Percentiles rank a stretch among this genome's conserved stretches.
Conservation (phyloP, 2,329 filamentous ascomycete genomes). For the Penicillium sp. region DNA sequence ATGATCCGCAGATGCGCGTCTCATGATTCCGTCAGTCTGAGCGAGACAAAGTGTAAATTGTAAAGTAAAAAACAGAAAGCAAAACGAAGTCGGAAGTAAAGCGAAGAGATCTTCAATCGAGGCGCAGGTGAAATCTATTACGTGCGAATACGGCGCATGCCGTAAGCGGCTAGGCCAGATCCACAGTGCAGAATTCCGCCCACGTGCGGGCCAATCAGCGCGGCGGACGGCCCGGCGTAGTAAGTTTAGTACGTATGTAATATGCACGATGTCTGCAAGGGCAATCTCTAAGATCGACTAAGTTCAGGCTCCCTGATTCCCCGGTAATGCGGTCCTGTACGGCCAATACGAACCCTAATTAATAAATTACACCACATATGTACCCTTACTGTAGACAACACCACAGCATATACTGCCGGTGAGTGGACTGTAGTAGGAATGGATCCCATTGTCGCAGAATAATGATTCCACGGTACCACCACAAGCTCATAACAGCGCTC, state of each 20-base stretch:
- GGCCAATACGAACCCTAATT: neutral
- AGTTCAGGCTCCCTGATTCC: neutral
- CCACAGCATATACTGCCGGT: neutral
- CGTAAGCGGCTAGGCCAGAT: neutral
- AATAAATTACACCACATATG: neutral
- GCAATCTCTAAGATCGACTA: neutral
- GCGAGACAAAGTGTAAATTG: neutral
- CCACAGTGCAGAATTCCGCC: conserved; percentile 1
- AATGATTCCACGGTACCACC: too few species aligned
- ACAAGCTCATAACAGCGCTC: too few species aligned
- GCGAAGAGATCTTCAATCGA: neutral
- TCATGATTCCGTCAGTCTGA: neutral
- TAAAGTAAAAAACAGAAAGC: neutral
- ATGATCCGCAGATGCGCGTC: conserved; percentile 9
- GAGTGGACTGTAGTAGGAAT: too few species aligned
- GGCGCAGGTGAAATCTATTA: neutral
- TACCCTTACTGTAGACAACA: neutral
- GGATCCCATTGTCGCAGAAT: too few species aligned
- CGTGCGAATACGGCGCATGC: neutral
- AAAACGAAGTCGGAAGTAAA: too few species aligned
- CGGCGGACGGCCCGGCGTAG: neutral
- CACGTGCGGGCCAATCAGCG: neutral
- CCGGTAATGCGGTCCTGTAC: too few species aligned
- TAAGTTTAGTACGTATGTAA: neutral
- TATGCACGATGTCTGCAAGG: neutral